Base-by-base conservation (phyloP, 129 eudicot genomes). In the Solidago caesia region DNA sequence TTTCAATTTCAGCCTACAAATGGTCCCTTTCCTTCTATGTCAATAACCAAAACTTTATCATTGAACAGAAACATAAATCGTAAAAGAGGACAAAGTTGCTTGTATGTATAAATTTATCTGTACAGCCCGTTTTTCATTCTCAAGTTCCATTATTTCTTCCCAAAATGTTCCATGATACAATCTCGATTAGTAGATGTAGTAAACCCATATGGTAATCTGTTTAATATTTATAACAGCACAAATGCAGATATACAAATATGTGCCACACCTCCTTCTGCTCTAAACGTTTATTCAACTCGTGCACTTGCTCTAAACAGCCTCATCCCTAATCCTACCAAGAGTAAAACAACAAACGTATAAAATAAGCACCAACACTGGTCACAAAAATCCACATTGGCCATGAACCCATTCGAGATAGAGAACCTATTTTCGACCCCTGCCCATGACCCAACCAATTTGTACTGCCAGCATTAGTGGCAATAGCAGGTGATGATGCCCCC, bases 401-500 rank as follows among this genome's bases (percentile, higher is more conserved):
- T 33, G 97, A 85, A 25, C 96, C 85, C 46, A 88, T 81, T 15
- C 89, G 85, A 55, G 93, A 88, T 55, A 81, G 70, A 27, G 98
- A 93, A 68, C 88, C 96, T 58, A 85, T 86, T 80, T 90, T 93
- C 11, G 98, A 86, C 26, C 88, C 84, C 75, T 89, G 96, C 16
- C 87, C 98, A 70, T 82, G 89, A 68, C 86, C 96, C 76, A 83
- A 77, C 90, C 98, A 86, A 39, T 90, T 91, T 65, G 87, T 82
- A 64, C 96, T 89, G 44, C 96, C 98, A 75, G 83, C 90, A 88
- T 88, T 88, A 58, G 86, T 67, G 67, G 89, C 91, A 73, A 88
- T 75, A 52, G 96, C 89, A 73, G 97, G 98, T 75, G 98, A 93
- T 10, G 96, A 90, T 79, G 97, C 96, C 77, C 98, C 97, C 14